Evolutionary conservation across 768 basidiomycete genomes (phyloP), one percentile per base, ranked within the genome.

Genomic region (Hortiboletus flavorubellus): DNA sequence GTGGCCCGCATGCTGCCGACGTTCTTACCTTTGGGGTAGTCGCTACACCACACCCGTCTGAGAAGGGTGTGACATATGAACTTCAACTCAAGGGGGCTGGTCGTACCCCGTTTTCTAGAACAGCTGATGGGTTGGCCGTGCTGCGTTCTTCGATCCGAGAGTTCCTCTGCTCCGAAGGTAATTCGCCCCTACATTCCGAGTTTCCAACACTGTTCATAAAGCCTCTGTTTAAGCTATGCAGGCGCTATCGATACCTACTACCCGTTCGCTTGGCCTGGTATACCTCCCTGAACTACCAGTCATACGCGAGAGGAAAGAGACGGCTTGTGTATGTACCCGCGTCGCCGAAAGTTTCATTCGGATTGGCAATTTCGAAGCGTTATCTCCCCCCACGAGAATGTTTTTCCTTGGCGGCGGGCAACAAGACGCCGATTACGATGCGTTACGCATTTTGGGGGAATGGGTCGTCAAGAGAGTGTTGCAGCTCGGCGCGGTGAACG

Each of bases 81-180:
- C 77, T 99, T 9, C 97, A 98, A 70, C 81, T 99, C 60, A 99
- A 98, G 69, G 97, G 97, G 2, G 83, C 87, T 0, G 97, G 97
- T 0, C 79, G 97, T 11, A 98, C 96, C 1, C 95, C 97, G 0
- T 98, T 95, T 73, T 91, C 92, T 0, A 81, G 97, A 26, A 81
- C 78, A 49, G 96, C 97, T 4, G 97, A 98, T 69, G 97, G 97
- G 0, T 79, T 99, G 16, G 97, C 97, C 1, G 96, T 98, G 3
- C 72, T 94, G n/a, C 86, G 97, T 29, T 94, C 92, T 40, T 95
- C 93, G 5, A 86, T 98, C 30, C 86, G 96, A 45, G 97, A 98
- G 73, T 98, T 86, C 63, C 82, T 98, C 9, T 89, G 92, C 41
- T 89, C 92, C 2, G 96, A 98, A 86, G 91, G 90, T 66, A 49